A percentile compares a stretch with the other conserved stretches of the same genome.
These are phyloP conservation scores for Tulasnella sp. DNA, from an alignment of 768 basidiomycete genomes.

Conservation along the genomic window DNA sequence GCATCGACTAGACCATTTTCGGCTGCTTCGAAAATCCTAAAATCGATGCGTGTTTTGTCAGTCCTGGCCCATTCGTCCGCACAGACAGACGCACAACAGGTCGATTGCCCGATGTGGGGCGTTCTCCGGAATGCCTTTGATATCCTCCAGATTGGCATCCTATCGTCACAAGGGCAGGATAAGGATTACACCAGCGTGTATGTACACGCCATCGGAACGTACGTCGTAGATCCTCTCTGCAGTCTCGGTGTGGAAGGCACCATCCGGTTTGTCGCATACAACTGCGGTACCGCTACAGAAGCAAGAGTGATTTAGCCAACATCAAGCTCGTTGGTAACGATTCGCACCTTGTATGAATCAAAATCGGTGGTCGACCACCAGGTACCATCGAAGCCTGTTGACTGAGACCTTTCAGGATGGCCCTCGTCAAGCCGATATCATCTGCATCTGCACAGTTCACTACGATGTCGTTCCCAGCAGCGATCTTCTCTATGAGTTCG, in stretches of 20 bases:
- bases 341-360: conserved; percentile 16
- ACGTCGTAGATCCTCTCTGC: conserved; percentile 23
- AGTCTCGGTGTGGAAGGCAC: conserved; percentile 18
- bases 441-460: conserved; percentile 17
- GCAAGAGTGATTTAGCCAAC: not conserved
- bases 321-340: not conserved
- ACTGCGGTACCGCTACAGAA: conserved; percentile 18
- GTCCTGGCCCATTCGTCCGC: not conserved
- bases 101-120: conserved; percentile 22
- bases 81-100: conserved; percentile 19
- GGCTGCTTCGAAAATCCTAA: conserved; percentile 16
- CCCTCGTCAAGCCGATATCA: conserved; percentile 8
- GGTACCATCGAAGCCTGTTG: not conserved
- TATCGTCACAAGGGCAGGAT: not conserved
- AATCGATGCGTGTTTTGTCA: not conserved
- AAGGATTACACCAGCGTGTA: not conserved
- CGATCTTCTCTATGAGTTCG: conserved; percentile 14
- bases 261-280: conserved; percentile 18
- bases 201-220: not conserved
- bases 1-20: conserved; percentile 14
- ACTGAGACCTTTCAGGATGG: conserved; percentile 10
- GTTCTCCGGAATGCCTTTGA: conserved; percentile 21
- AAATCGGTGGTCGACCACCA: conserved; percentile 17
- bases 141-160: conserved; percentile 17
- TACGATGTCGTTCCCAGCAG: conserved; percentile 14